Conservation (phyloP, 495 filamentous ascomycete genomes). For the Penicillium soppii region DNA sequence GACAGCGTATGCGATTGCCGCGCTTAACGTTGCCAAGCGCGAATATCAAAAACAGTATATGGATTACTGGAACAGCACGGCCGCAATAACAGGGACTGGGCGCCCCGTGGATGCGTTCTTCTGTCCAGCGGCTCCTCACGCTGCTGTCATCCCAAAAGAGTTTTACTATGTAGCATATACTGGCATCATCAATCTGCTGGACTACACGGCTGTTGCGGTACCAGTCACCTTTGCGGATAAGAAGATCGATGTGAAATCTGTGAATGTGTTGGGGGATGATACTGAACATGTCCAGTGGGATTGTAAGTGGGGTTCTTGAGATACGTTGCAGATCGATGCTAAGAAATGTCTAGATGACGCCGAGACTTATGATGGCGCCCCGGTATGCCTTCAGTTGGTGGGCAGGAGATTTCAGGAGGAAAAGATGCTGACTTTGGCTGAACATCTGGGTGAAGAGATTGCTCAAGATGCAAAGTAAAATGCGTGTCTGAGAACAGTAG, state of each 20-base stretch:
- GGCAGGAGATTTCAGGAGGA: slow-evolving; percentile 53
- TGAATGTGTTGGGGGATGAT: slow-evolving; percentile 38
- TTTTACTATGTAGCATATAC: slow-evolving; percentile 54
- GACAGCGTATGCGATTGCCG: slow-evolving; percentile 49
- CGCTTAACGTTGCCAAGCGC: slow-evolving; percentile 56
- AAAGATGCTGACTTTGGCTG: slow-evolving; percentile 47
- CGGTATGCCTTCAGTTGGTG: slow-evolving; percentile 53
- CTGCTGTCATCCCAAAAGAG: slow-evolving; percentile 47
- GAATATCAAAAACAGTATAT: slow-evolving; percentile 62
- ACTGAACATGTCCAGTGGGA: slow-evolving; percentile 40
- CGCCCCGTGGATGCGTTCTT: slow-evolving; percentile 57
- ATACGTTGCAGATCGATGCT: neutral
- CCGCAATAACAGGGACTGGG: slow-evolving; percentile 51
- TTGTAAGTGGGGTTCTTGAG: slow-evolving; percentile 47
- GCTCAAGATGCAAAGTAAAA: neutral
- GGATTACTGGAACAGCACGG: slow-evolving; percentile 69
- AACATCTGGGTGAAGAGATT: slow-evolving; percentile 33
- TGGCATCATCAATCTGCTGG: slow-evolving; percentile 53
- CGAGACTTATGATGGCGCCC: slow-evolving; percentile 53
- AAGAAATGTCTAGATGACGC: slow-evolving; percentile 44
- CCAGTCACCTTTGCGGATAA: slow-evolving; percentile 59
- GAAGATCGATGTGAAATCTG: slow-evolving; percentile 44
- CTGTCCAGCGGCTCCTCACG: slow-evolving; percentile 42
- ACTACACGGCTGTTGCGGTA: slow-evolving; percentile 57
- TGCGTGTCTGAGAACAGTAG: neutral